phyloP scores from a whole-genome alignment of 2,329 filamentous ascomycete genomes.

The Alternaria ethzedia region DNA sequence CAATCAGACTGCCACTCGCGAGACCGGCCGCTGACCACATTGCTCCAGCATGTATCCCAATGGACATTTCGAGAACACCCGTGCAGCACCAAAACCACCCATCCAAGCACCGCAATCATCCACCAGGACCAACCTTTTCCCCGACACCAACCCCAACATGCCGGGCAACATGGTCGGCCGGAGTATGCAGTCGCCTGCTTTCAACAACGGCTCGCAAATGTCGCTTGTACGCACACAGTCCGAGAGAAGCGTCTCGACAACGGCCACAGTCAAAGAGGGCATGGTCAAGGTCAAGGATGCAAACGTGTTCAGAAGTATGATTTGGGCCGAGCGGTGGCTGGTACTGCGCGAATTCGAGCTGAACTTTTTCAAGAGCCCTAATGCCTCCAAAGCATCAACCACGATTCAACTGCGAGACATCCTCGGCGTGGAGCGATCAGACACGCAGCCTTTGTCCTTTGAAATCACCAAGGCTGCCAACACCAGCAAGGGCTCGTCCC shows the following conservation, averaged over 20 bases:
- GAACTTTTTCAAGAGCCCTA: constrained; percentile 92
- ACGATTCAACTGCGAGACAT: constrained; percentile 87
- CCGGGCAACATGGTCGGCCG: constrained; percentile 81
- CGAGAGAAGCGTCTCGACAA: constrained; percentile 46
- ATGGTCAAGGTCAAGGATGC: constrained; percentile 91
- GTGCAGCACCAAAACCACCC: constrained; percentile 92
- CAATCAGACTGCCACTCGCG: neutral
- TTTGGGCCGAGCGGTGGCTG: constrained; percentile 89
- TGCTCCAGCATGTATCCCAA: constrained; percentile 63
- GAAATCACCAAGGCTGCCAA: constrained; percentile 82
- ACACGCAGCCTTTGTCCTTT: constrained; percentile 89
- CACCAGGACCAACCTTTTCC: constrained; percentile 79
- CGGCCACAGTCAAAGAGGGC: constrained; percentile 63
- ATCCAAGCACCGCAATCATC: constrained; percentile 71
- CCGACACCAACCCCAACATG: constrained; percentile 68
- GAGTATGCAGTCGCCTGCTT: constrained; percentile 69
- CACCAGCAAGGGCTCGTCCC: constrained; percentile 62
- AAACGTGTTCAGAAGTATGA: constrained; percentile 34
- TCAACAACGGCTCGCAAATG: constrained; percentile 45
- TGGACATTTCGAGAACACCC: constrained; percentile 91
- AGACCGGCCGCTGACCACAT: constrained; percentile 14
- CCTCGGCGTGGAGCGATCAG: constrained; percentile 86
- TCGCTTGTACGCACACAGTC: constrained; percentile 52
- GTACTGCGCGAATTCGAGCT: constrained; percentile 91
- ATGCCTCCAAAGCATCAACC: constrained; percentile 79